Evolutionary conservation across 2,329 filamentous ascomycete genomes (phyloP).

Genomic region (Alternaria metachromatica): DNA sequence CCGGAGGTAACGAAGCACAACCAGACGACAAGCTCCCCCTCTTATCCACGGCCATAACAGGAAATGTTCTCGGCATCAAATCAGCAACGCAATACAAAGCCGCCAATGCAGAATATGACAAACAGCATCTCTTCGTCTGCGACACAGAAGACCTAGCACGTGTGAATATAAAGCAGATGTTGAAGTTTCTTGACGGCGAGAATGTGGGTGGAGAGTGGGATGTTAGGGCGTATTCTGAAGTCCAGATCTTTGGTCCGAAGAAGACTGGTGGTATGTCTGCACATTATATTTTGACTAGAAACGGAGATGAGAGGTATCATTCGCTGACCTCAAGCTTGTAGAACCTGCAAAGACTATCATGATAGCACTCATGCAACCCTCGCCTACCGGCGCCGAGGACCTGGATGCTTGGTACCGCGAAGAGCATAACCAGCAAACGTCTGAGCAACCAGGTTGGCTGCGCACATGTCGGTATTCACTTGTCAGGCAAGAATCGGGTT

Average conservation of each 20-base stretch:
- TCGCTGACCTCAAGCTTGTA: background rate
- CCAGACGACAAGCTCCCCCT: background rate
- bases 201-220: background rate
- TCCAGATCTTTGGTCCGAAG: background rate
- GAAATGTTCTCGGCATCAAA: background rate
- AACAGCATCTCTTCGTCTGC: constrained; percentile 34
- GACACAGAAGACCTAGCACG: constrained; percentile 29
- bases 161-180: constrained; percentile 22
- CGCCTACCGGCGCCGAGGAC: constrained; percentile 26
- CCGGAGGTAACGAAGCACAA: background rate
- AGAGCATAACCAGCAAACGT: constrained; percentile 45
- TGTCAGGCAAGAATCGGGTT: constrained; percentile 9
- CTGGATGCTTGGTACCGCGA: constrained; percentile 41
- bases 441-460: constrained; percentile 34
- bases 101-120: constrained; percentile 23
- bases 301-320: background rate
- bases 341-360: constrained; percentile 15
- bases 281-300: background rate
- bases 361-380: constrained; percentile 37
- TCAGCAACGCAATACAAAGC: constrained; percentile 19
- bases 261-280: background rate
- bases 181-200: constrained; percentile 3
- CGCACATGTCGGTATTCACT: constrained; percentile 33
- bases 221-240: background rate
- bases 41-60: background rate